These are phyloP conservation scores for Aspergillus cejpii DNA, from an alignment of 2,329 filamentous ascomycete genomes.

Conservation along the genomic window DNA sequence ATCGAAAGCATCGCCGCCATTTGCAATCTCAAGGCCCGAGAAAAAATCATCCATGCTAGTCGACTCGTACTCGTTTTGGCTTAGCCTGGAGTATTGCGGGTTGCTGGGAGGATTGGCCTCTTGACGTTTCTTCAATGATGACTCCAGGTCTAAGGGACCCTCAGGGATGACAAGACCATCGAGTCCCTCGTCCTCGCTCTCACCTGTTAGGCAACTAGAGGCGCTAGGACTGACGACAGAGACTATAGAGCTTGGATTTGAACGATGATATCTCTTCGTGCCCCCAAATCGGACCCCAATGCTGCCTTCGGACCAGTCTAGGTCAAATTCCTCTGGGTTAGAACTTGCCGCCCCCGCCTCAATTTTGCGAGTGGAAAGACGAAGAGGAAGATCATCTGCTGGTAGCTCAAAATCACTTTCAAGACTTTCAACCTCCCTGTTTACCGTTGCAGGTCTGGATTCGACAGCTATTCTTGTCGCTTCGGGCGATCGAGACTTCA, in stretches of 20 bases:
- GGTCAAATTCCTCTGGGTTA: slow-evolving; percentile 66
- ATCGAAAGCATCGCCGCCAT: slow-evolving; percentile 75
- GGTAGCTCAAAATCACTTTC: slow-evolving; percentile 68
- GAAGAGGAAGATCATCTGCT: slow-evolving; percentile 55
- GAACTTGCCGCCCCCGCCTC: slow-evolving; percentile 58
- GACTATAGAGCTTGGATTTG: slow-evolving; percentile 75
- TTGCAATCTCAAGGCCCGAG: slow-evolving; percentile 76
- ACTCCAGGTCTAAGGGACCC: slow-evolving; percentile 75
- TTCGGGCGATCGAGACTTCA: slow-evolving; percentile 51
- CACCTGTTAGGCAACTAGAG: slow-evolving; percentile 80
- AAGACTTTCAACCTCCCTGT: slow-evolving; percentile 56
- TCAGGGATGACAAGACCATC: slow-evolving; percentile 81
- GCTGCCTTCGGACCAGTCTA: slow-evolving; percentile 87
- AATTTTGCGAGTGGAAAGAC: slow-evolving; percentile 54
- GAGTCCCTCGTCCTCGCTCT: slow-evolving; percentile 89
- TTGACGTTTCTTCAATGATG: slow-evolving; percentile 67
- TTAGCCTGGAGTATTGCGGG: slow-evolving; percentile 29
- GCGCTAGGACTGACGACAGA: slow-evolving; percentile 89
- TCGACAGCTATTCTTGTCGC: slow-evolving; percentile 49
- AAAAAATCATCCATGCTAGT: slow-evolving; percentile 66
- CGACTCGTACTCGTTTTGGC: slow-evolving; percentile 13
- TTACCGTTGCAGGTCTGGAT: slow-evolving; percentile 44
- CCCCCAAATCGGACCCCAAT: slow-evolving; percentile 85
- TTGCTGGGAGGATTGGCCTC: slow-evolving; percentile 35
- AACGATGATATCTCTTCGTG: slow-evolving; percentile 70